Percentiles rank a stretch among this genome's conserved stretches.
These are phyloP conservation scores for Plasmodium inui DNA, from an alignment of 169 alveolate genomes.

Conservation along the genomic window DNA sequence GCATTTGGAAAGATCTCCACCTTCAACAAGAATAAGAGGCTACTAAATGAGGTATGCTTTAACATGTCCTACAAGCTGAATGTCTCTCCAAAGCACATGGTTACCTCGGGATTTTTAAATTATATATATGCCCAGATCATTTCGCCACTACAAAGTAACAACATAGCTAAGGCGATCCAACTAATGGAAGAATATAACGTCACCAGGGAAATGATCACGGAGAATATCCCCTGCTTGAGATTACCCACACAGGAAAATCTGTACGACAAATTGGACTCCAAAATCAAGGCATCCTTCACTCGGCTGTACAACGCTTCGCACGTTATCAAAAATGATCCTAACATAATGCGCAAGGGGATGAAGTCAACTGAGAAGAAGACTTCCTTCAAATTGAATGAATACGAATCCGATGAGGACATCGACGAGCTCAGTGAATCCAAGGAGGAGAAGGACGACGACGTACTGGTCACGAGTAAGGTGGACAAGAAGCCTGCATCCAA, in stretches of 20 bases:
- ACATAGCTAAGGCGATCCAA: slow-evolving; percentile 76
- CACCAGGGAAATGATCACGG: slow-evolving; percentile 81
- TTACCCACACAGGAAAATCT: slow-evolving; percentile 82
- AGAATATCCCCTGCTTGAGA: slow-evolving; percentile 76
- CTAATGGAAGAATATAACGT: slow-evolving; percentile 77
- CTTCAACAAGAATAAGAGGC: slow-evolving; percentile 91
- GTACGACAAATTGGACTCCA: slow-evolving; percentile 80
- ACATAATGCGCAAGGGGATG: slow-evolving; percentile 24
- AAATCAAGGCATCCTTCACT: slow-evolving; percentile 80
- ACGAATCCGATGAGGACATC: slow-evolving; percentile 58
- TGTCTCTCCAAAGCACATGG: slow-evolving; percentile 60
- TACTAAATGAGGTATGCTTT: slow-evolving; percentile 83
- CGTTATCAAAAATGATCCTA: slow-evolving; percentile 69
- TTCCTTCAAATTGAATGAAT: slow-evolving; percentile 28
- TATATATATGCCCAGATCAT: slow-evolving; percentile 76
- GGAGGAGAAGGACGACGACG: slow-evolving; percentile 65
- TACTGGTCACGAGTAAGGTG: slow-evolving; percentile 19
- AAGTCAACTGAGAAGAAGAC: slow-evolving; percentile 41
- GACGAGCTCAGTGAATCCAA: slow-evolving; percentile 64
- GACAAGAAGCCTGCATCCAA: slow-evolving; percentile 33
- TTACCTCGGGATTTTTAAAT: slow-evolving; percentile 57
- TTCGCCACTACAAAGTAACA: slow-evolving; percentile 61
- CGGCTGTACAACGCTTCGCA: slow-evolving; percentile 57
- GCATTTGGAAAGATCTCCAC: slow-evolving; percentile 94
- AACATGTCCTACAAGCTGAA: slow-evolving; percentile 59